Base-by-base conservation (phyloP, 2,329 filamentous ascomycete genomes). In the Alternaria arborescens region DNA sequence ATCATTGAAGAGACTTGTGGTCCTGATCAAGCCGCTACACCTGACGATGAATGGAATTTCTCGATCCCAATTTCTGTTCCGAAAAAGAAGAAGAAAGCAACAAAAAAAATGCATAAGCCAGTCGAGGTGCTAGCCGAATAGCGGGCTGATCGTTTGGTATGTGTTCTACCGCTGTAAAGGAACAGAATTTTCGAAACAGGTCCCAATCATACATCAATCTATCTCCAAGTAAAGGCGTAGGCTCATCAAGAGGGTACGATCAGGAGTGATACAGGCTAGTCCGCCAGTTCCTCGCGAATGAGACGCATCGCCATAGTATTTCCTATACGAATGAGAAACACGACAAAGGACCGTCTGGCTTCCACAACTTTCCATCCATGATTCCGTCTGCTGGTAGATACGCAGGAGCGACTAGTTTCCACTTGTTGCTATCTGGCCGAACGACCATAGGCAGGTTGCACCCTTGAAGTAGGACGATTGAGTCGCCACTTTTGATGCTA, bases 351-450 rank as follows among this genome's bases (percentile, higher is more conserved):
- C 12, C 32, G 12, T 36, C 12, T 16, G 32, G 0, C 32, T 1
- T 36, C 32, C 32, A 36, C 32, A 36, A 1, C 0, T 34, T 16
- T 1, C 32, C 32, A 1, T 36, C 32, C 32, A 36, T 36, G 12
- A 36, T 36, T 0, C 32, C 32, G 5, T 36, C 32, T 36, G 32
- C 32, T 0, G 32, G 14, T 0, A 36, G 2, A 14, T 36, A 36
- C 1, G 32, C 32, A 0, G 32, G 32, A 16, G 14, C 5, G 0
- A 36, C 3, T 1, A 36, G 1, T 1, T 7, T 36, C 32, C 32
- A 36, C 5, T 36, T 16, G 0, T 0, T 16, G 1, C 32, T 14
- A 5, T 16, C 32, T 36, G 32, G 32, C 0, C 5, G 32, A 1
- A 36, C 2, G 0, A 36, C 5, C 32, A 36, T 36, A 7, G 32